A percentile compares a stretch with the other conserved stretches of the same genome.
These are phyloP conservation scores for Epichloe gansuensis DNA, from an alignment of 2,329 filamentous ascomycete genomes.

Conservation along the genomic window DNA sequence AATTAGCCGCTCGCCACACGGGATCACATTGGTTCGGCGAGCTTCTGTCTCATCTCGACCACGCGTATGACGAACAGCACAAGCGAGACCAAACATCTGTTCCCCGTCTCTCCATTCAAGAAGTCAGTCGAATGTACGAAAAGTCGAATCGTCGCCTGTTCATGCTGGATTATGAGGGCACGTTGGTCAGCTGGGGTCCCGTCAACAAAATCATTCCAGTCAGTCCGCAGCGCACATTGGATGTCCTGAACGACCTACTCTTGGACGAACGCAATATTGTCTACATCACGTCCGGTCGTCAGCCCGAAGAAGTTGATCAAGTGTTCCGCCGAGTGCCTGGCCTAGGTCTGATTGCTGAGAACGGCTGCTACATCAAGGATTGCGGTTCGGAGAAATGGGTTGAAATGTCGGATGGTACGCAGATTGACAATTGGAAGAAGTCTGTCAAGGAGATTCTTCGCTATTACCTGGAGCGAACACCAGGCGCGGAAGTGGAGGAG, in stretches of 20 bases:
- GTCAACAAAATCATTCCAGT: constrained; percentile 75
- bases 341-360: constrained; percentile 85
- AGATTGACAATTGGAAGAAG: constrained; percentile 68
- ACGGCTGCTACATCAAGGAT: constrained; percentile 79
- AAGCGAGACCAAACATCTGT: constrained; percentile 75
- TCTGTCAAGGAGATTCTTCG: constrained; percentile 71
- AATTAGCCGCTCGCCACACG: constrained; percentile 67
- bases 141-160: constrained; percentile 60
- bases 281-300: constrained; percentile 86
- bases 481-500: constrained; percentile 78
- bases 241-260: constrained; percentile 70
- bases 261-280: constrained; percentile 72
- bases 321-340: constrained; percentile 75
- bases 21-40: constrained; percentile 78
- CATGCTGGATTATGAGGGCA: constrained; percentile 89
- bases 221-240: constrained; percentile 71
- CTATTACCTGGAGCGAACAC: constrained; percentile 83
- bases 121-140: constrained; percentile 54
- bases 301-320: constrained; percentile 76
- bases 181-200: constrained; percentile 75
- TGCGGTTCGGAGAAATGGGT: constrained; percentile 59
- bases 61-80: constrained; percentile 74
- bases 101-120: constrained; percentile 63
- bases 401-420: constrained; percentile 59
- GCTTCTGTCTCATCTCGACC: constrained; percentile 57